Base-by-base conservation (phyloP, 1,284 basidiomycete species). In the Cryptococcus maquisensis region DNA sequence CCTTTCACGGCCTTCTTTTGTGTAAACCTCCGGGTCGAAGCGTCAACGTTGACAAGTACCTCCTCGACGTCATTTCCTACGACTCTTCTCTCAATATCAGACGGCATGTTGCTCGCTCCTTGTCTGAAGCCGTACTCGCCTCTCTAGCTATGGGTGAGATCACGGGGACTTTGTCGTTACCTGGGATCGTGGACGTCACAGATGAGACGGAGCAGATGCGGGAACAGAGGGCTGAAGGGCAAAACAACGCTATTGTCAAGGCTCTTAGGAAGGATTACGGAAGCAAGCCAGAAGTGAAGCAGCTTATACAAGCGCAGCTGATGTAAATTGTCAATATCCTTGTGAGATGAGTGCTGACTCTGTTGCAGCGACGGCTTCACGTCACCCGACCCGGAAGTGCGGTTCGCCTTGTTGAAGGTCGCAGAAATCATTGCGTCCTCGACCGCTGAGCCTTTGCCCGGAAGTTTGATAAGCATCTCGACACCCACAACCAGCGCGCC, bases 1-100 rank as follows among this genome's bases (percentile, higher is more conserved):
- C 96, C 3, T 94, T 98, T 65, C 93, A 98, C 72, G 88, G 89
- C 20, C 81, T 99, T 4, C 86, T 98, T 75, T 80, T 98, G 54
- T 88, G 90, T 46, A 91, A 89, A 72, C 77, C 78, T 3, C 74
- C 81, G 1, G 78, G 80, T 20, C 76, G 80, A 49, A 78, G 76
- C 47, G 47, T 56, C 13, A 60, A 66, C 3, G 68, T 98, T 58
- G 87, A 92, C 79, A 83, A 85, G 24, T 98, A 98, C 71, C 81
- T 97, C 63, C 83, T 96, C 55, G 83, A 90, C n/a, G 86, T 98
- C 51, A 86, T 98, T 76, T 83, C 86, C 3, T 81, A 86, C 64
- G 95, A 98, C 71, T 81, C 88, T 28, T 97, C 89, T 7, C 84
- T 89, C 15, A 74, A 83, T 18, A 81, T 98, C 38, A 85, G 90